These are phyloP conservation scores for Tetrastigma voinierianum DNA, from an alignment of 164 flowering plant species.

Conservation along the genomic window DNA sequence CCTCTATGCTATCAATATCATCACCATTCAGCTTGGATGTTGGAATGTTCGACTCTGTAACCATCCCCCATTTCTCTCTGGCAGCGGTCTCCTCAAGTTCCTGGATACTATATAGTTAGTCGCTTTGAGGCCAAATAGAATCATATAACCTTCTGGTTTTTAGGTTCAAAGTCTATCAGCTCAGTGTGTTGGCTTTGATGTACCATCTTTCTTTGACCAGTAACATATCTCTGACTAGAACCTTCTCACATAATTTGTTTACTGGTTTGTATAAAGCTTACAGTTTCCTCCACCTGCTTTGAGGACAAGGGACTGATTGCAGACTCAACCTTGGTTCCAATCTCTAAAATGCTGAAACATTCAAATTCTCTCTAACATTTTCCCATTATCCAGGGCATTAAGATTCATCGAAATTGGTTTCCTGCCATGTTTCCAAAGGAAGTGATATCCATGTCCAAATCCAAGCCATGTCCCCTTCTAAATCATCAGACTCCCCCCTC, in stretches of 20 bases:
- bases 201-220: constrained; percentile 17
- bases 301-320: too few species aligned
- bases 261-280: constrained; percentile 16
- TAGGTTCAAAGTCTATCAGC: constrained; percentile 2
- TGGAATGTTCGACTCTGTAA: too few species aligned
- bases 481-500: too few species aligned
- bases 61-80: constrained; percentile 12
- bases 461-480: constrained; percentile 21
- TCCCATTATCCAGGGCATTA: too few species aligned
- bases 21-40: too few species aligned
- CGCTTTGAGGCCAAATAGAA: constrained; percentile 7
- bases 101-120: constrained; percentile 13
- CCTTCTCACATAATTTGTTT: constrained; percentile 15
- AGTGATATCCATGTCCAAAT: neutral
- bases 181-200: constrained; percentile 8
- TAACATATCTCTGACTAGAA: constrained; percentile 7
- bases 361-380: too few species aligned
- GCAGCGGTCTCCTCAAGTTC: constrained; percentile 18
- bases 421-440: too few species aligned
- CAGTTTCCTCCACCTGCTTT: neutral
- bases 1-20: neutral
- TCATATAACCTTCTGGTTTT: constrained; percentile 1
- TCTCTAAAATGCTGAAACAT: too few species aligned
- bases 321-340: too few species aligned
- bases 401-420: too few species aligned